Base-by-base conservation (phyloP, 2,329 filamentous ascomycete species). In the Cytospora piceae region DNA sequence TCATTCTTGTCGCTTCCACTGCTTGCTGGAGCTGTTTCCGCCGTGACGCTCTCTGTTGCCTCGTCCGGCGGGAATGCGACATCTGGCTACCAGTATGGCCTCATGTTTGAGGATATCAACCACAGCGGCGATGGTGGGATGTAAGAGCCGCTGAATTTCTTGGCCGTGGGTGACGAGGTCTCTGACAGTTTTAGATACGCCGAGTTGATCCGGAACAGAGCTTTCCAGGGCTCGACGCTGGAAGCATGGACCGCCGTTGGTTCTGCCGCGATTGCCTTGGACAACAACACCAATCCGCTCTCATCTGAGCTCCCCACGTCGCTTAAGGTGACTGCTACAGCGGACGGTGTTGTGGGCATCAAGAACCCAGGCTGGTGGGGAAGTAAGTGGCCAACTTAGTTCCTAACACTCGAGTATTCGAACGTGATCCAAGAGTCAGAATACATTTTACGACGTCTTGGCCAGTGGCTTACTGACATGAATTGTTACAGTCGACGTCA, bases 81-180 rank as follows among this genome's bases (percentile, higher is more conserved):
- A 3, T 77, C 73, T 29, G 72, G 77, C 11, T 69, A 77, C 14
- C 73, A 77, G 62, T 80, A 80, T 72, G 79, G 78, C 1, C 71
- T 80, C n/a, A 79, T 80, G 74, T 76, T 77, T 61, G 79, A 80
- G 71, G 85, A 87, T 62, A 89, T 89, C 74, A 87, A 87, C 74
- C 86, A 90, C 74, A 88, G 86, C 2, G 89, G 89, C 2, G 90
- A 92, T 72, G 89, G 90, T 27, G 90, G 89, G 6, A 85, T 92
- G 57, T 67, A 53, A 57, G 59, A 8, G 8, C 4, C 7, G 7
- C n/a, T 24, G 31, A 39, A 5, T 9, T 8, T 5, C 34, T 5
- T 31, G 8, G 27, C 27, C 3, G 22, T 11, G n/a, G 24, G 14
- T 11, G n/a, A 20, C 32, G 9, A 9, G 9, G 12, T 24, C 29